A percentile compares a stretch with the other conserved stretches of the same genome.
These are phyloP conservation scores for Penicillium mononematosum DNA, from an alignment of 495 filamentous ascomycete genomes.

Conservation along the genomic window DNA sequence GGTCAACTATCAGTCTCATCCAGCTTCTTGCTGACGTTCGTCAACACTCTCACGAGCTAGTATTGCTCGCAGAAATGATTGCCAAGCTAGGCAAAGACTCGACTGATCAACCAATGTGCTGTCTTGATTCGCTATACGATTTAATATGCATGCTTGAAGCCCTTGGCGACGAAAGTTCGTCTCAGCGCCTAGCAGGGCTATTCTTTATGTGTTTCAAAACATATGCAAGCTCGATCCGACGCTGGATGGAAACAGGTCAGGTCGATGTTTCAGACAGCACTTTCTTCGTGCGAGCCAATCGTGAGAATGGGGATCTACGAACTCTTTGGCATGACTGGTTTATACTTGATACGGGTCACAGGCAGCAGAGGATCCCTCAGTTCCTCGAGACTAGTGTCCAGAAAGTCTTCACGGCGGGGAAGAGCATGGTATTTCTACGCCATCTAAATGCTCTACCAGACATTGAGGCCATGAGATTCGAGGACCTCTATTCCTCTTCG, in stretches of 20 bases:
- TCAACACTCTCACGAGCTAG: constrained; percentile 52
- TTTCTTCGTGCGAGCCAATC: constrained; percentile 70
- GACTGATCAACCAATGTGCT: constrained; percentile 48
- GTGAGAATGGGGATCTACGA: constrained; percentile 56
- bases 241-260: constrained; percentile 83
- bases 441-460: constrained; percentile 46
- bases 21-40: constrained; percentile 60
- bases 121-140: constrained; percentile 74
- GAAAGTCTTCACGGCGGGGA: constrained; percentile 81
- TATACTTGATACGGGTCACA: constrained; percentile 54
- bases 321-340: constrained; percentile 78
- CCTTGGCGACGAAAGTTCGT: constrained; percentile 59
- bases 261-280: constrained; percentile 59
- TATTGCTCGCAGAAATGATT: constrained; percentile 51
- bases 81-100: constrained; percentile 22
- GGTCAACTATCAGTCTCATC: constrained; percentile 51
- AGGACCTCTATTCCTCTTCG: constrained; percentile 48
- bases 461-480: constrained; percentile 48
- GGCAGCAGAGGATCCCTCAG: constrained; percentile 61
- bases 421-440: constrained; percentile 79
- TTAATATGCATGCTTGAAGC: constrained; percentile 66
- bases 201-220: constrained; percentile 83
- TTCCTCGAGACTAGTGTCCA: constrained; percentile 67
- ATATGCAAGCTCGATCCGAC: constrained; percentile 73
- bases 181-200: constrained; percentile 58